Base-by-base conservation (phyloP, 2,329 filamentous ascomycete genomes). In the Epichloe sp. region DNA sequence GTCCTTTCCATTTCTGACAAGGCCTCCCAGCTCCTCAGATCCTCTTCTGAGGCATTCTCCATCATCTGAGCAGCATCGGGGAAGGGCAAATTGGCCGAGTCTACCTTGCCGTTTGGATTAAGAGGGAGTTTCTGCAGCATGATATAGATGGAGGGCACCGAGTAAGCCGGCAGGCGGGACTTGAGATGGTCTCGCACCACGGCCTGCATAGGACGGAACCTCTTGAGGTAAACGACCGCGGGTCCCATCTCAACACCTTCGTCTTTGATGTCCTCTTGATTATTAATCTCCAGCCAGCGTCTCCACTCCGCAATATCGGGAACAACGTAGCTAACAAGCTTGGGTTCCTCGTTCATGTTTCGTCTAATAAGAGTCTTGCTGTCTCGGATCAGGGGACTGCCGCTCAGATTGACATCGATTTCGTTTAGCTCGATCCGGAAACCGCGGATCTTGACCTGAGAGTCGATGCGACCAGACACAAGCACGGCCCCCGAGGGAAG, bases 351-450 rank as follows among this genome's bases (percentile, higher is more conserved):
- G 48, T 68, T 60, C 14, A 40, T 36, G 40, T 65, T 56, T 54
- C 63, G 57, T 44, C 66, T 80, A 4, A 97, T 80, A 3, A 97
- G 71, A 0, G 91, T 97, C 58, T 88, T 83, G 67, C 86, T 88
- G 57, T 97, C 91, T 41, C 88, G 78, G 23, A 97, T 79, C 23
- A 94, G 69, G 1, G 79, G 81, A 67, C 87, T 80, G 44, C 82
- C 77, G 50, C 81, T 85, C 45, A 96, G 71, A 64, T 95, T 84
- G 42, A 76, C 85, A 66, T 97, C 90, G 58, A 97, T 96, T 58
- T 97, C 93, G 56, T 85, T 85, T 44, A 97, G 81, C 69, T 98
- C 93, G 58, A 98, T 95, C 54, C 91, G 79, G 75, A 96, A 97
- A 1, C 91, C 91, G 54, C 93, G 85, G 57, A 97, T 91, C 74